Percentiles rank a stretch among this genome's conserved stretches.
Conservation (phyloP, 805 yeast genomes). For the Candida nonsorbophila region DNA sequence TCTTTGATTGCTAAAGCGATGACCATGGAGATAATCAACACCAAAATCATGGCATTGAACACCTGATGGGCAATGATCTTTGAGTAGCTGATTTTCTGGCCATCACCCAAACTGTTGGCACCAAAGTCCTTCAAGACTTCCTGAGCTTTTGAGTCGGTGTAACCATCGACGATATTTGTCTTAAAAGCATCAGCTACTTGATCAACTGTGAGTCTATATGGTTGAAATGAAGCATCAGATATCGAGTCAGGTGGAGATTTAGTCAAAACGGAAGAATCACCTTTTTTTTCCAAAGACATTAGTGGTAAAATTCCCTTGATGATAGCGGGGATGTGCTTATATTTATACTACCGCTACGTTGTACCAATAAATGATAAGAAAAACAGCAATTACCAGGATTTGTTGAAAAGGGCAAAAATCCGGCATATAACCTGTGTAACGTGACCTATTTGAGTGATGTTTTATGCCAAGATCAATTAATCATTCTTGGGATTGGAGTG, state of each 20-base stretch:
- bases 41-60: conserved; percentile 36
- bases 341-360: conserved; percentile 1
- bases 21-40: conserved; percentile 30
- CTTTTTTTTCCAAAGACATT: conserved; percentile 6
- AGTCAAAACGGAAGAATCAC: conserved; percentile 8
- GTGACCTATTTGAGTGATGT: no score
- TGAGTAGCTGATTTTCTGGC: conserved; percentile 19
- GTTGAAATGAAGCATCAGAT: conserved; percentile 7
- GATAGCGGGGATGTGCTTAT: neutral
- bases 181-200: conserved; percentile 32
- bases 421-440: no score
- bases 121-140: conserved; percentile 11
- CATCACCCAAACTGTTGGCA: conserved; percentile 25
- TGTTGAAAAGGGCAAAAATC: no score
- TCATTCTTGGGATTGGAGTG: no score
- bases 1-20: conserved; percentile 33
- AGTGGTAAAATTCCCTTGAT: conserved; percentile 2
- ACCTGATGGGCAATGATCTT: conserved; percentile 31
- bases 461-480: no score
- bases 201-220: conserved; percentile 28
- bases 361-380: no score
- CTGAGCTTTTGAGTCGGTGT: conserved; percentile 16
- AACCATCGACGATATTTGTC: conserved; percentile 46
- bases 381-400: no score
- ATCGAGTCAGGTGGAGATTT: conserved; percentile 3